Conservation (phyloP, 768 basidiomycete genomes). For the Coprinopsis strossmayeri region DNA sequence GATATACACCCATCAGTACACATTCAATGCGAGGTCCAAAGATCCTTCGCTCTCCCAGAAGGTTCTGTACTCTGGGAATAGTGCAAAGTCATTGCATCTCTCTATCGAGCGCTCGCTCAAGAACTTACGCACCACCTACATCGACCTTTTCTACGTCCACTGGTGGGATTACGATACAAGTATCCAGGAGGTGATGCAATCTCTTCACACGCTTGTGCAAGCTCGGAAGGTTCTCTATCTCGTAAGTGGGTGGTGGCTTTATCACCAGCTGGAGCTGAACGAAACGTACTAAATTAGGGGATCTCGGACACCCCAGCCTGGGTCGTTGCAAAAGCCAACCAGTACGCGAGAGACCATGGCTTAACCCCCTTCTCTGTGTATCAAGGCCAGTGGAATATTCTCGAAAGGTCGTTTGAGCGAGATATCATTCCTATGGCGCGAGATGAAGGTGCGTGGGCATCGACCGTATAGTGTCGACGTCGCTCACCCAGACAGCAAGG, state of each 20-base stretch:
- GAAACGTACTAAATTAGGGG: no score
- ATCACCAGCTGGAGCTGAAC: no score
- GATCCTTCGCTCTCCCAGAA: conserved; percentile 23
- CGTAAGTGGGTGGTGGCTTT: no score
- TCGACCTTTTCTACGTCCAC: conserved; percentile 42
- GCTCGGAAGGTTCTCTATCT: conserved; percentile 47
- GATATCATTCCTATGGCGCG: conserved; percentile 43
- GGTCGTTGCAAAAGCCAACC: conserved; percentile 39
- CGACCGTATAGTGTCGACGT: not conserved
- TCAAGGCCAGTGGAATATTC: conserved; percentile 37
- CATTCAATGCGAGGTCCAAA: conserved; percentile 21
- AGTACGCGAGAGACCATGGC: conserved; percentile 40
- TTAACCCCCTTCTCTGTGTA: conserved; percentile 46
- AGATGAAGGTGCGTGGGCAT: conserved; percentile 31
- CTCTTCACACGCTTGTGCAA: conserved; percentile 44
- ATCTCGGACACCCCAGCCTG: conserved; percentile 37
- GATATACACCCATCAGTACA: no score
- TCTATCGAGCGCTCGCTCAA: conserved; percentile 37
- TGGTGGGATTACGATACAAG: conserved; percentile 49
- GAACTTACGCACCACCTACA: conserved; percentile 39
- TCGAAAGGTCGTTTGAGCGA: conserved; percentile 40
- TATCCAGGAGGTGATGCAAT: conserved; percentile 52
- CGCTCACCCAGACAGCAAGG: conserved; percentile 18
- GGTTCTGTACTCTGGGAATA: conserved; percentile 41
- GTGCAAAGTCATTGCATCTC: conserved; percentile 34